Evolutionary conservation across 169 alveolate genomes (phyloP), one percentile per base, ranked within the genome.

Genomic region (Neospora caninum): DNA sequence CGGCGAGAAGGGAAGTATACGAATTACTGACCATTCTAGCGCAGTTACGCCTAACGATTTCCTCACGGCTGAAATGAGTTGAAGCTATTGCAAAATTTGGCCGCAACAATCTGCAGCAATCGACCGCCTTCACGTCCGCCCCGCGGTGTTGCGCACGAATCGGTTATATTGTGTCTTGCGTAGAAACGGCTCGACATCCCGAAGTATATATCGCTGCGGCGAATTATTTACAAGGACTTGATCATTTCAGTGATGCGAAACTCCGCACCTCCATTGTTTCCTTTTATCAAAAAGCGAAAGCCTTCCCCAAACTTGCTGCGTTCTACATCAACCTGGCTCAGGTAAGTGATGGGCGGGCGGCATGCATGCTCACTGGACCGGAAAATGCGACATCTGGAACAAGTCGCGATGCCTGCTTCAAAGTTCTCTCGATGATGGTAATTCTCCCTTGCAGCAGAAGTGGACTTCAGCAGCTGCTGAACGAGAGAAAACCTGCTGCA

Each of bases 211-310:
- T 97, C 70, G 82, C 97, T 43, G 99, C 98, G 34, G 98, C 98
- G 34, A 97, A 98, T 83, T 97, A 95, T 95, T 93, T 98, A 43
- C 97, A 97, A 89, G 97, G 97, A 80, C 95, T 97, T 29, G 98
- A 97, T 67, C 97, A 98, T 98, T 97, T 97, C 69, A 96, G 96
- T 64, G 96, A 97, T 69, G 97, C 97, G 22, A 97, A 97, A 53
- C 91, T 98, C 22, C 96, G 97, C 97, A 97, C 96, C 93, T 94
- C 96, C 53, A 98, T 98, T 54, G 97, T 98, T 53, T 80, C 96
- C 80, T 98, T 98, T 92, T 98, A 97, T 93, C 95, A 94, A 34
- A 97, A 97, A 93, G 99, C 98, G 0, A 97, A 97, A 91, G 98
- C 92, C 58, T 58, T 58, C 34, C 78, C 69, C 80, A 88, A 88